These are phyloP conservation scores for Alternaria arborescens DNA, from an alignment of 2,329 filamentous ascomycete genomes.

Conservation along the genomic window DNA sequence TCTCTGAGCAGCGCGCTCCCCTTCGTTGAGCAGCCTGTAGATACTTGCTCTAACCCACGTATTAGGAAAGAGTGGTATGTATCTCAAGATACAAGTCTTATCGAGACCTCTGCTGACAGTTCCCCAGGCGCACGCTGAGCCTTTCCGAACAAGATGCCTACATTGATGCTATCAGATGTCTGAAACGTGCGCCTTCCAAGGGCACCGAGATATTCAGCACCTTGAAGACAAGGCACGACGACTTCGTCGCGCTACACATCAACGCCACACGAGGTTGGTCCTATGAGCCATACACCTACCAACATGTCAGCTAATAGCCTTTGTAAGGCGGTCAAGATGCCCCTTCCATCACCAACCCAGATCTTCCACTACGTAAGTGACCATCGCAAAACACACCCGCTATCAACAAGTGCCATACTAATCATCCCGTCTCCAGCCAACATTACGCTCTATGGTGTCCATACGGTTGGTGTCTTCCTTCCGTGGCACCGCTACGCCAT, in stretches of 20 bases:
- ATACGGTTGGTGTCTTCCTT: slow-evolving; percentile 1
- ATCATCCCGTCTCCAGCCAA: neutral
- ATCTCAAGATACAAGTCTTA: no score
- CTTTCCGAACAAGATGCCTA: neutral
- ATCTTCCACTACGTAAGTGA: neutral
- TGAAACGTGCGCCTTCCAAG: neutral
- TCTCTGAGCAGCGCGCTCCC: neutral
- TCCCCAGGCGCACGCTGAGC: neutral
- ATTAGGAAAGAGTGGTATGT: neutral
- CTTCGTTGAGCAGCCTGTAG: neutral
- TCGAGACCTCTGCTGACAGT: neutral
- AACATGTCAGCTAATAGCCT: neutral
- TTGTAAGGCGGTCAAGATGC: neutral
- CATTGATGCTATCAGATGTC: neutral
- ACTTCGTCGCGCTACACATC: slow-evolving; percentile 2
- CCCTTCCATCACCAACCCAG: neutral
- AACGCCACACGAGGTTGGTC: neutral
- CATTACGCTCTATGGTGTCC: neutral
- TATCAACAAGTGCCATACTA: neutral
- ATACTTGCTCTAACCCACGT: neutral
- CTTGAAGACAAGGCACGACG: neutral
- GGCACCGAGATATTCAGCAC: neutral
- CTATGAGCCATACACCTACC: no score
- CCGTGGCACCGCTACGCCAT: slow-evolving; percentile 4
- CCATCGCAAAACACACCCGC: no score